These are phyloP conservation scores for Exophiala dermatitidis DNA, from an alignment of 2,329 filamentous ascomycete genomes.

Conservation along the genomic window DNA sequence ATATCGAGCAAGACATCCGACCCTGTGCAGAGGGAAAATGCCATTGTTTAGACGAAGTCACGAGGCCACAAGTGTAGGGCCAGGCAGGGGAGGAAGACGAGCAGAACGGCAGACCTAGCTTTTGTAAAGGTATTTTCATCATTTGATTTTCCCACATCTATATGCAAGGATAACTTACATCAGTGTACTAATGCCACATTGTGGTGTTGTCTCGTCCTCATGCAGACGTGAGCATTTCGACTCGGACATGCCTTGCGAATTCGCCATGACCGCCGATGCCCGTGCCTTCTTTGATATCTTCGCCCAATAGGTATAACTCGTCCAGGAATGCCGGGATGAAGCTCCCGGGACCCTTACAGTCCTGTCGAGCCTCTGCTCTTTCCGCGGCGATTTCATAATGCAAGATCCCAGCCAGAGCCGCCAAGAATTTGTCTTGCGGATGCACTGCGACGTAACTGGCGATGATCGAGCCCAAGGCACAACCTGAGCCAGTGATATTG, in stretches of 20 bases:
- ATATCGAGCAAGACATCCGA: conserved; percentile 43
- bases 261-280: conserved; percentile 32
- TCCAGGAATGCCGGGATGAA: conserved; percentile 85
- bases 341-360: conserved; percentile 72
- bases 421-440: conserved; percentile 59
- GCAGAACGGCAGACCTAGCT: background rate
- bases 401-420: conserved; percentile 64
- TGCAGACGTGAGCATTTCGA: background rate
- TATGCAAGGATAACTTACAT: too few species aligned
- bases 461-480: conserved; percentile 73
- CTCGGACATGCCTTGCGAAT: background rate
- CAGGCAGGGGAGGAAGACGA: background rate
- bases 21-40: conserved; percentile 38
- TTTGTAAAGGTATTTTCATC: too few species aligned
- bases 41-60: conserved; percentile 26
- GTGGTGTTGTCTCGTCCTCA: background rate
- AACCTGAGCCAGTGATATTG: conserved; percentile 59
- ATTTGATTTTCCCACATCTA: too few species aligned
- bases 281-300: conserved; percentile 41
- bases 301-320: conserved; percentile 48
- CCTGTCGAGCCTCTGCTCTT: conserved; percentile 48
- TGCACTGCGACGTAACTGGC: conserved; percentile 65
- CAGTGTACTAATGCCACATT: background rate
- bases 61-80: background rate
- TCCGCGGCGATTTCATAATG: conserved; percentile 75